These are phyloP conservation scores for Penicillium brasilianum DNA, from an alignment of 2,329 filamentous ascomycete species.

Conservation along the genomic window DNA sequence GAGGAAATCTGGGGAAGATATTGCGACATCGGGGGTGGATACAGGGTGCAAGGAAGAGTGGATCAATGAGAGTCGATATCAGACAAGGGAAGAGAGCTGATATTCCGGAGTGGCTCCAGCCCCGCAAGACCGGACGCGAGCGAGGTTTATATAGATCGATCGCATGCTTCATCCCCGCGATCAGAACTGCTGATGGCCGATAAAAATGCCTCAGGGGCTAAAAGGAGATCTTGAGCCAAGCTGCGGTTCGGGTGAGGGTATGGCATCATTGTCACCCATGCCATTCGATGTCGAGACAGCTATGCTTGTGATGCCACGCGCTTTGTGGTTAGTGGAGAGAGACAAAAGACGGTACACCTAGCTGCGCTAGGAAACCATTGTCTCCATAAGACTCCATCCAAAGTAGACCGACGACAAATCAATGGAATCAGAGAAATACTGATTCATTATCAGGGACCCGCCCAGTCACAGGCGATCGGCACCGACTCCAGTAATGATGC, in stretches of 20 bases:
- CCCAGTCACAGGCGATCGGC: conserved; percentile 19
- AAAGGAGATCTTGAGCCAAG: not conserved
- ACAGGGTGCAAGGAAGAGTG: conserved; percentile 7
- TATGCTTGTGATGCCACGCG: not conserved
- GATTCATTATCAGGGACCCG: conserved; percentile 9
- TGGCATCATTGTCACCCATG: conserved; percentile 15
- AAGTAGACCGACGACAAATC: conserved; percentile 9
- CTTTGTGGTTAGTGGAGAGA: conserved; percentile 1
- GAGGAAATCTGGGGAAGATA: conserved; percentile 26
- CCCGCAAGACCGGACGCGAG: not conserved
- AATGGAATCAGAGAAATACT: conserved; percentile 6
- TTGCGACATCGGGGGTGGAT: conserved; percentile 26
- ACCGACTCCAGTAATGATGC: conserved; percentile 10
- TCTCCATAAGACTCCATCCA: conserved; percentile 10
- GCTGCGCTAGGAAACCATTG: conserved; percentile 1
- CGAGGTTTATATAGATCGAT: conserved; percentile 17
- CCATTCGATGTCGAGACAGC: not conserved
- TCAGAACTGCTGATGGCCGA: not conserved
- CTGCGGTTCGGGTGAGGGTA: not conserved
- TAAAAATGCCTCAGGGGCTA: conserved; percentile 11
- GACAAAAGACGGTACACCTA: not conserved
- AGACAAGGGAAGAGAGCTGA: not conserved
- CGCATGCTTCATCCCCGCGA: not conserved
- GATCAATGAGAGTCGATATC: conserved; percentile 7
- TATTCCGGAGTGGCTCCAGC: not conserved